A percentile compares a stretch with the other conserved stretches of the same genome.
Evolutionary conservation across 495 filamentous ascomycete genomes (phyloP).

Genomic region (Geopyxis carbonaria): DNA sequence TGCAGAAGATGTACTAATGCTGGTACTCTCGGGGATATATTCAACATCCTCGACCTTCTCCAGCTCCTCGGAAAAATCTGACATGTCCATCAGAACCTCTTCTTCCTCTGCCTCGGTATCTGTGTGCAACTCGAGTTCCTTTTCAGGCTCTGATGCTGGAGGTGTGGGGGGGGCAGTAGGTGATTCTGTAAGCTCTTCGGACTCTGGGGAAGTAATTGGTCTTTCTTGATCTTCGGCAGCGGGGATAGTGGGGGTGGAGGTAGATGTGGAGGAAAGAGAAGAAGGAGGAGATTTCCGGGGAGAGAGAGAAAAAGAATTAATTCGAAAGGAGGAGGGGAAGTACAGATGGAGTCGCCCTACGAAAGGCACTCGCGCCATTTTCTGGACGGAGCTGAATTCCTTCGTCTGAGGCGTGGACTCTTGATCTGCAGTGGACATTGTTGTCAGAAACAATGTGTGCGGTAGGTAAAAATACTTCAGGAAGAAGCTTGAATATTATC

Average conservation of each 20-base stretch:
- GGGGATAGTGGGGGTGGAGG: background rate
- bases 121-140: conserved; percentile 2
- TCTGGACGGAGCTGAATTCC: too few relatives aligned
- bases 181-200: background rate
- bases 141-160: conserved; percentile 4
- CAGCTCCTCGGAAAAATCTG: too few relatives aligned
- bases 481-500: too few relatives aligned
- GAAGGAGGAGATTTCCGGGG: background rate
- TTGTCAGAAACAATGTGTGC: too few relatives aligned
- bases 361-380: conserved; percentile 24
- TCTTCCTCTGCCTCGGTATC: conserved; percentile 1
- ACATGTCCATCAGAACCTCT: background rate
- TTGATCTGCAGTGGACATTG: too few relatives aligned
- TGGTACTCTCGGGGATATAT: too few relatives aligned
- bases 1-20: background rate
- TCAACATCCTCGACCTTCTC: too few relatives aligned
- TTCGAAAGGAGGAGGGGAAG: conserved; percentile 7
- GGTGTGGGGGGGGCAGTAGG: conserved; percentile 2
- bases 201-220: background rate
- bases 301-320: conserved; percentile 3
- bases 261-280: background rate
- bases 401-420: too few relatives aligned
- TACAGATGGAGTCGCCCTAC: conserved; percentile 24
- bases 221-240: background rate
- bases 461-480: too few relatives aligned